A percentile compares a stretch with the other conserved stretches of the same genome.
Evolutionary conservation across 768 basidiomycete genomes (phyloP).

Genomic region (Suillus spraguei): DNA sequence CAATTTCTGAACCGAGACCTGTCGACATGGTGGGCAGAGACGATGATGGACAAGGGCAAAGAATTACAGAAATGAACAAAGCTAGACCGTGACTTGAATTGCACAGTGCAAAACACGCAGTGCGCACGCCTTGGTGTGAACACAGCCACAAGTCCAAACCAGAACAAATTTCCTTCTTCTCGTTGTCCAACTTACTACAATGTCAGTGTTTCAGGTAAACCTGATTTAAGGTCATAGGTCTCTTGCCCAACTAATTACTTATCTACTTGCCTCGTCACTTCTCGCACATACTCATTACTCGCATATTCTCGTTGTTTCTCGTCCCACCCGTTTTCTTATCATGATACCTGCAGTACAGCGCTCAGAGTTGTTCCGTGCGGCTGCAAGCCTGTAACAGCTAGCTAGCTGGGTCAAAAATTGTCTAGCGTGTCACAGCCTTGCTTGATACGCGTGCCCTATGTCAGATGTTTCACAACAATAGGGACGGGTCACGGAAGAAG

Average conservation of each 20-base stretch:
- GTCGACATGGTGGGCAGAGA: constrained; percentile 43
- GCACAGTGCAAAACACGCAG: constrained; percentile 23
- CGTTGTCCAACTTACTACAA: neutral
- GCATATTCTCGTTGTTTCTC: neutral
- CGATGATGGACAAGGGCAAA: neutral
- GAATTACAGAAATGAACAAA: constrained; percentile 17
- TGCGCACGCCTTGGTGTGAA: constrained; percentile 7
- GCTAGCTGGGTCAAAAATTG: neutral
- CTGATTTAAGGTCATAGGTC: neutral
- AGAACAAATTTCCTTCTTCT: constrained; percentile 12
- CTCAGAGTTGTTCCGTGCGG: neutral
- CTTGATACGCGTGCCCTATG: neutral
- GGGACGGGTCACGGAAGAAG: neutral
- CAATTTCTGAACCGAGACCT: constrained; percentile 80
- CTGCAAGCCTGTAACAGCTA: neutral
- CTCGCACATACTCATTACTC: neutral
- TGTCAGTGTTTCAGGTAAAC: neutral
- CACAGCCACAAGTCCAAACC: constrained; percentile 30
- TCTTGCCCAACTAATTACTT: neutral
- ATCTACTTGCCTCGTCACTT: neutral
- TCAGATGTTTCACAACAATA: neutral
- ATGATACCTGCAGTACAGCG: neutral
- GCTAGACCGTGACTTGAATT: constrained; percentile 9
- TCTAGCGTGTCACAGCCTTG: neutral
- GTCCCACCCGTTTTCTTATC: neutral